phyloP scores from a whole-genome alignment of 2,329 filamentous ascomycete genomes.

The Curvularia sp. region DNA sequence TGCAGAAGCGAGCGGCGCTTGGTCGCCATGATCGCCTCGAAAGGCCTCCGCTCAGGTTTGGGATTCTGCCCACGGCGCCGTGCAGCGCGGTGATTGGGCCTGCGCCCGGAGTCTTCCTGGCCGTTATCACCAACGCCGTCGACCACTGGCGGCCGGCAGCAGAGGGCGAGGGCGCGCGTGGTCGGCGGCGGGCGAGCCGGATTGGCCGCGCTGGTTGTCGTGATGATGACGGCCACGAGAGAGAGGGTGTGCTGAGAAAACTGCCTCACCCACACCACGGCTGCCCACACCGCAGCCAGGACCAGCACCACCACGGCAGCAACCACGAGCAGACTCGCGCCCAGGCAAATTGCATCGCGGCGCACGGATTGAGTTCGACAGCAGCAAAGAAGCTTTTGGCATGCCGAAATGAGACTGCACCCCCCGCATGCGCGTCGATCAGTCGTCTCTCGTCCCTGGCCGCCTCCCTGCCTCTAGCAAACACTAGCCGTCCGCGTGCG shows the following conservation, averaged over 20 bases:
- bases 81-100: constrained; percentile 17
- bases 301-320: background rate
- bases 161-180: constrained; percentile 9
- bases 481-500: background rate
- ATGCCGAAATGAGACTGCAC: constrained; percentile 15
- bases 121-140: constrained; percentile 17
- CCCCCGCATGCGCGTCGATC: constrained; percentile 21
- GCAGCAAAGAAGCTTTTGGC: constrained; percentile 21
- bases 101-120: constrained; percentile 13
- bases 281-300: background rate
- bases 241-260: constrained; percentile 6
- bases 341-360: constrained; percentile 3
- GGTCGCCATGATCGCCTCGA: constrained; percentile 24
- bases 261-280: background rate
- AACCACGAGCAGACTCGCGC: background rate
- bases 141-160: constrained; percentile 9
- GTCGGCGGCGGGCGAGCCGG: constrained; percentile 1
- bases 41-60: constrained; percentile 16
- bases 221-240: constrained; percentile 2
- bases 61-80: background rate
- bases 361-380: constrained; percentile 16
- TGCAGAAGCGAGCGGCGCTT: constrained; percentile 25
- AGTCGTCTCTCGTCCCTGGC: constrained; percentile 6
- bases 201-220: background rate
- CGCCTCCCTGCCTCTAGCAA: background rate